phyloP scores from a whole-genome alignment of 192 early-diverging fungal species.

The Gaertneriomyces sp. region DNA sequence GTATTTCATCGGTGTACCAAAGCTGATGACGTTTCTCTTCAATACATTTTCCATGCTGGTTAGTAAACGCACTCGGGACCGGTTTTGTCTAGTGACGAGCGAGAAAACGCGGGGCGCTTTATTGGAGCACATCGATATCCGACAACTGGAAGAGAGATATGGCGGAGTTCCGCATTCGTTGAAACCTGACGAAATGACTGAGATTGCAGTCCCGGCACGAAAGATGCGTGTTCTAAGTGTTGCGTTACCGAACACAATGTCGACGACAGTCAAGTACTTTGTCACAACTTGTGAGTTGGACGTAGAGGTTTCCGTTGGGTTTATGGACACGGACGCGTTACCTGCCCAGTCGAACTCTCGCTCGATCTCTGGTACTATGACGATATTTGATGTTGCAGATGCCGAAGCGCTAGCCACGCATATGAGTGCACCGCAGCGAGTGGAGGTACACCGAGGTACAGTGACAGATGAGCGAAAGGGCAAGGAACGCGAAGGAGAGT shows the following conservation, averaged over 20 bases:
- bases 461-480: neutral
- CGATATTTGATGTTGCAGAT: no score
- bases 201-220: slow-evolving; percentile 8
- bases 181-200: neutral
- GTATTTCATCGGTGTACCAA: slow-evolving; percentile 34
- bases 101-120: neutral
- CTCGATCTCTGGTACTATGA: no score
- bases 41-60: slow-evolving; percentile 20
- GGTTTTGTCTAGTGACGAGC: slow-evolving; percentile 21
- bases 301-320: neutral
- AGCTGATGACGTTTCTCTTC: slow-evolving; percentile 29
- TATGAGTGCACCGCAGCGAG: neutral
- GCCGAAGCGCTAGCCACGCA: no score
- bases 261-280: neutral
- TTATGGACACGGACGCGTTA: neutral
- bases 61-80: slow-evolving; percentile 23
- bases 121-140: slow-evolving; percentile 7
- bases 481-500: neutral
- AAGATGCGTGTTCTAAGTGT: neutral
- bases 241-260: neutral
- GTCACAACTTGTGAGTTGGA: slow-evolving; percentile 8
- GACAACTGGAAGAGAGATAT: neutral
- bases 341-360: neutral
- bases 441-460: neutral
- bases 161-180: slow-evolving; percentile 3